Percentiles rank a stretch among this genome's conserved stretches.
phyloP scores from a whole-genome alignment of 2,329 filamentous ascomycete genomes.

The Beauveria sp. region DNA sequence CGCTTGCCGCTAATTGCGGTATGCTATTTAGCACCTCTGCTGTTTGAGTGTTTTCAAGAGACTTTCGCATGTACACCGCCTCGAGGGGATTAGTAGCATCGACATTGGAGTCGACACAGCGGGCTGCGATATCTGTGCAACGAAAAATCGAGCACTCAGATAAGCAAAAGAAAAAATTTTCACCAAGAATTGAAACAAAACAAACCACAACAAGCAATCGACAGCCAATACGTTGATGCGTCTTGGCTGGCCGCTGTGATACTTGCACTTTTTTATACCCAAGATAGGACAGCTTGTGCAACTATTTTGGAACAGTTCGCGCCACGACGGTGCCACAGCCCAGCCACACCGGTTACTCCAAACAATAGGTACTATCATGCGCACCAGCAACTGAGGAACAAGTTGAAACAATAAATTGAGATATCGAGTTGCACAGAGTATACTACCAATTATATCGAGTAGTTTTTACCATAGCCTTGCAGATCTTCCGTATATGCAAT shows the following conservation, averaged over 20 bases:
- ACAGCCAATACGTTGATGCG: neutral
- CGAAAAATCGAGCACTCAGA: no score
- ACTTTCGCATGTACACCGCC: neutral
- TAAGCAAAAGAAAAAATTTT: no score
- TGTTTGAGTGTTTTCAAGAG: neutral
- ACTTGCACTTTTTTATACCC: neutral
- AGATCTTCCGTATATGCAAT: neutral
- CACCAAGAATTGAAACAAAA: no score
- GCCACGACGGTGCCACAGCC: neutral
- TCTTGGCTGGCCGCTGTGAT: neutral
- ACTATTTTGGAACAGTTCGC: no score
- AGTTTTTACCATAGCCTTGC: neutral
- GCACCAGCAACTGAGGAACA: neutral
- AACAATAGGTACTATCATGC: neutral
- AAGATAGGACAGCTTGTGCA: no score
- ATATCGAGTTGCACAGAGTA: neutral
- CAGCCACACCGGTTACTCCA: neutral
- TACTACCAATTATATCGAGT: neutral
- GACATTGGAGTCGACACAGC: neutral
- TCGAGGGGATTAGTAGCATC: neutral
- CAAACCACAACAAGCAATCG: neutral
- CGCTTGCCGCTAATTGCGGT: no score
- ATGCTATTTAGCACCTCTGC: neutral
- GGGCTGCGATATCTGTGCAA: no score
- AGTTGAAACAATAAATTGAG: neutral